Evolutionary conservation across 192 early-diverging fungal species (phyloP), one percentile per base, ranked within the genome.

Genomic region (Jimgerdemannia lactiflua): DNA sequence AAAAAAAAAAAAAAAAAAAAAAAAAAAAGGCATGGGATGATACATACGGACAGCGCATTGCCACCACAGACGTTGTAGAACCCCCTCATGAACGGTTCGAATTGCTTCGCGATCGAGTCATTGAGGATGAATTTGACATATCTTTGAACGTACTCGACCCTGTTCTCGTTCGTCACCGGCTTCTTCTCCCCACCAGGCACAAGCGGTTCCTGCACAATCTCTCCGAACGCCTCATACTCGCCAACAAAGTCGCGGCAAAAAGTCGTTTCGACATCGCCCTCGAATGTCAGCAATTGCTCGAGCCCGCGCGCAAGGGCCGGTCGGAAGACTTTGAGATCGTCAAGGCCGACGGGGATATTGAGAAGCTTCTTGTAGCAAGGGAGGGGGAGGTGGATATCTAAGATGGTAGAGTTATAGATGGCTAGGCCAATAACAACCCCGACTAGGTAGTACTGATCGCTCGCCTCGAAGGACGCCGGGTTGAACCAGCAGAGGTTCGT

Each of bases 371-470:
- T 98, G 76, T 96, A 99, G 65, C 89, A 90, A 7, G 92, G 91
- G 66, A 91, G 79, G 8, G 93, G 92, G 44, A 95, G 79, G 20
- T 93, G 94, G 18, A 98, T 84, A 77, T 97, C 96, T 19, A 99
- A 83, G 76, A 99, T 97, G 39, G 92, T 96, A 19, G 93, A 94
- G 80, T 99, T 97, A 78, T 97, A 97, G 41, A 99, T 92, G 29
- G 97, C 96, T 41, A 99, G 74, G 0, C 96, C 97, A 42, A 98
- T 89, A 4, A 99, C 91, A 7, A 95, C 91, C 19, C 97, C 97
- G 2, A 97, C 94, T 68, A 99, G 72, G 66, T 92, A 95, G 80
- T 93, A 99, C 85, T 97, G 92, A 80, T 93, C 91, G 2, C 85
- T 85, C 6, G 90, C 86, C 82, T 93, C 93, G 29, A 93, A 89